Evolutionary conservation across 495 filamentous ascomycete genomes (phyloP), one percentile per base, ranked within the genome.

Genomic region (Poronia punctata): DNA sequence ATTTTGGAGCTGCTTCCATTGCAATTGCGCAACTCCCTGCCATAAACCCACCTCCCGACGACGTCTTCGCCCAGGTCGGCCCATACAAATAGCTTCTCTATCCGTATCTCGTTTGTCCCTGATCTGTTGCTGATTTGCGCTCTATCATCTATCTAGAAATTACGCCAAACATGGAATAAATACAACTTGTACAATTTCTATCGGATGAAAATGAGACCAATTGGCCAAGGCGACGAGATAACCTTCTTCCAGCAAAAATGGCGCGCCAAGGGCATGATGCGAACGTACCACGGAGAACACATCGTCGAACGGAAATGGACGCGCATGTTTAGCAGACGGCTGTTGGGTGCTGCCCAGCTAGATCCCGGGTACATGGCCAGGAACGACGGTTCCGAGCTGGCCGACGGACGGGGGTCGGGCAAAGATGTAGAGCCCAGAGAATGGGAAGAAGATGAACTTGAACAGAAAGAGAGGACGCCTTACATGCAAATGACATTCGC

Each of bases 191-290:
- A 84, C 75, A 96, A 95, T 69, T 65, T n/a, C n/a, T n/a, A n/a
- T n/a, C n/a, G n/a, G n/a, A n/a, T n/a, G n/a, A n/a, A n/a, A n/a
- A n/a, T n/a, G n/a, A n/a, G n/a, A n/a, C n/a, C n/a, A n/a, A n/a
- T n/a, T 98, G 45, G 54, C 64, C 19, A 71, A 71, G 41, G 35
- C 34, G 3, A 54, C 40, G 3, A 40, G 18, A 62, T 63, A 29
- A 95, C 88, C 33, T 90, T 84, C 69, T 98, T 93, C 76, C 92
- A 98, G 71, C 92, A 98, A 60, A 97, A 96, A 84, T 98, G 88
- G 88, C 53, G 56, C 0, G 84, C 89, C 43, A 98, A 97, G 61
- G 76, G 87, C 7, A 38, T 76, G 39, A 75, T 86, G 5, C 85
- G 92, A 35, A 78, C 74, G 38, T 98, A 97, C 61, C 92, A 98